These are phyloP conservation scores for Spinacia oleracea DNA, from an alignment of 179 eudicot genomes.

Conservation along the genomic window DNA sequence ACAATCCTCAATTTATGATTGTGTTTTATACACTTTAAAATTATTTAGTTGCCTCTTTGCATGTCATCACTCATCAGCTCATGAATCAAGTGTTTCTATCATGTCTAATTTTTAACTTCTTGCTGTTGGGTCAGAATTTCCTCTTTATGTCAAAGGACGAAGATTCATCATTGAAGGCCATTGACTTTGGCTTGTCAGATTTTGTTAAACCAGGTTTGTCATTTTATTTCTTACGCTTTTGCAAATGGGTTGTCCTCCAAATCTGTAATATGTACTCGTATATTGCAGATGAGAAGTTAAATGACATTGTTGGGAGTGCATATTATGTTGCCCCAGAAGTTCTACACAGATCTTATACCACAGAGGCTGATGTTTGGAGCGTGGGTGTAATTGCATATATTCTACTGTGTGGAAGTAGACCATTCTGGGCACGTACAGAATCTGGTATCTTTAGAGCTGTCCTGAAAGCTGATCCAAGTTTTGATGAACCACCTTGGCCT, in stretches of 20 bases:
- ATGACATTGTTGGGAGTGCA: conserved; percentile 93
- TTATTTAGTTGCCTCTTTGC: neutral
- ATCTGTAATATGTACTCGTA: neutral
- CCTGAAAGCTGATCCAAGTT: conserved; percentile 81
- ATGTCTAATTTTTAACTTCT: conserved; percentile 12
- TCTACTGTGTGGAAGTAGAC: conserved; percentile 88
- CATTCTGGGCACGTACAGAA: conserved; percentile 97
- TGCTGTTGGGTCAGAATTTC: conserved; percentile 62
- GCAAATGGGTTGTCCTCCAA: neutral
- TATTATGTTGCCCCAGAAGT: conserved; percentile 98
- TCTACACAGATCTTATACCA: conserved; percentile 77
- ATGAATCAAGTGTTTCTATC: neutral
- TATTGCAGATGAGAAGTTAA: conserved; percentile 77
- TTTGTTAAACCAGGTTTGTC: conserved; percentile 84
- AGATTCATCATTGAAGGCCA: conserved; percentile 69
- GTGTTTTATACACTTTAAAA: neutral
- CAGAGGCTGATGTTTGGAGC: conserved; percentile 93
- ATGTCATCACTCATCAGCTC: neutral
- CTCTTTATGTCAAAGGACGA: conserved; percentile 73
- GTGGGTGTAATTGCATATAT: conserved; percentile 88
- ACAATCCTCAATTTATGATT: neutral
- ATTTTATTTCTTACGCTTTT: conserved; percentile 1
- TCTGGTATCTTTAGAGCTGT: conserved; percentile 90
- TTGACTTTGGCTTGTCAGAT: conserved; percentile 97
- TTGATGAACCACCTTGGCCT: conserved; percentile 87